Evolutionary conservation across 768 basidiomycete species (phyloP), one percentile per base, ranked within the genome.

Genomic region (Omphalotus guepiniiformis): DNA sequence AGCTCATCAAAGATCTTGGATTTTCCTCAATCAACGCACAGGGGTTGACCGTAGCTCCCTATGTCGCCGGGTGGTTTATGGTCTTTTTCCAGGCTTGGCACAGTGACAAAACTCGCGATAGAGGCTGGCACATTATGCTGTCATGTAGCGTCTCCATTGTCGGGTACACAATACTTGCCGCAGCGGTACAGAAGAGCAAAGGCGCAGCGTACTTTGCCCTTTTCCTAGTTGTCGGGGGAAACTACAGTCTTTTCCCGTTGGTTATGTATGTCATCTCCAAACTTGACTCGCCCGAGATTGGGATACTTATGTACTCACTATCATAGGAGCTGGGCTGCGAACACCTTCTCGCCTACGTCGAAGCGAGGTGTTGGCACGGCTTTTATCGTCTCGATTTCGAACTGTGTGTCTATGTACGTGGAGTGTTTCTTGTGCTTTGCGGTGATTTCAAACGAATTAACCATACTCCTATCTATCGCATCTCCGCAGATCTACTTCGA

Each of bases 241-340:
- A 74, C 47, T 79, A 72, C 52, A 75, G 73, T 49, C 54, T 80
- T 47, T 80, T 80, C 62, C 79, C 79, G 6, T 65, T 80, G 4
- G 79, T 78, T 34, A 80, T 80, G 79, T n/a, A n/a, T n/a, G n/a
- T n/a, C 76, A 50, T 52, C 73, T 61, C n/a, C 22, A 3, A 19
- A 22, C 50, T 12, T 12, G 6, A 9, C 11, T 19, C 3, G 39
- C 38, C 19, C 2, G 15, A 42, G 15, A 13, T 32, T 47, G 6
- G 5, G 22, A 13, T 42, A 26, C 25, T 13, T 8, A 30, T 42
- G 25, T 21, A 22, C 8, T 7, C 19, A n/a, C n/a, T n/a, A n/a
- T n/a, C n/a, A n/a, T n/a, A n/a, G n/a, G n/a, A 76, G 76, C 75
- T 81, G 79, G 79, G 78, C 78, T 13, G 75, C 78, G 4, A 79